A percentile compares a stretch with the other conserved stretches of the same genome.
phyloP scores from a whole-genome alignment of 352 stramenopile genomes.

The Phytophthora aleatoria region DNA sequence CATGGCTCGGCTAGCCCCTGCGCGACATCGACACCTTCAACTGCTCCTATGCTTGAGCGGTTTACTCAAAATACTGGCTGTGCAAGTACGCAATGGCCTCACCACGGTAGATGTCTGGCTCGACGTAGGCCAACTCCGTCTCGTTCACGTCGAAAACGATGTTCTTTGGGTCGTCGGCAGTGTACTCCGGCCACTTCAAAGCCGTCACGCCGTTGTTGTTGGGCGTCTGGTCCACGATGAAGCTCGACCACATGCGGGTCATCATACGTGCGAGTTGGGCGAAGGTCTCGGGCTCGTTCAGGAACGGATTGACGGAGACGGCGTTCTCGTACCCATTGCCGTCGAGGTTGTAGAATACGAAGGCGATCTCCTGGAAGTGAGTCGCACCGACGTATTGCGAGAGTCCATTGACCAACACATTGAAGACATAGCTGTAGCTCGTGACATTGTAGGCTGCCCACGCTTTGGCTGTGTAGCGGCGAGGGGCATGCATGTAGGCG shows the following conservation, averaged over 20 bases:
- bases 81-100: conserved; percentile 22
- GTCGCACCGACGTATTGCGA: conserved; percentile 22
- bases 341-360: conserved; percentile 38
- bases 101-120: conserved; percentile 22
- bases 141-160: conserved; percentile 32
- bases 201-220: conserved; percentile 15
- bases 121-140: conserved; percentile 23
- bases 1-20: too few relatives aligned
- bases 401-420: conserved; percentile 20
- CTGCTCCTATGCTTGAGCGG: too few relatives aligned
- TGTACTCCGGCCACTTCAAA: conserved; percentile 39
- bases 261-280: conserved; percentile 15
- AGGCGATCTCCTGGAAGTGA: conserved; percentile 32
- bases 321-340: conserved; percentile 36
- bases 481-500: conserved; percentile 23
- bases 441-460: conserved; percentile 25
- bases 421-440: conserved; percentile 41
- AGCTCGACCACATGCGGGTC: conserved; percentile 32
- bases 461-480: conserved; percentile 23
- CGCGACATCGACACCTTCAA: too few relatives aligned
- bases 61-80: neutral
- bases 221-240: conserved; percentile 26
- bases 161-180: conserved; percentile 20
- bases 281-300: conserved; percentile 23
- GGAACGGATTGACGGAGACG: conserved; percentile 27